These are phyloP conservation scores for Aphanomyces cochlioides DNA, from an alignment of 352 stramenopile species.

Conservation along the genomic window DNA sequence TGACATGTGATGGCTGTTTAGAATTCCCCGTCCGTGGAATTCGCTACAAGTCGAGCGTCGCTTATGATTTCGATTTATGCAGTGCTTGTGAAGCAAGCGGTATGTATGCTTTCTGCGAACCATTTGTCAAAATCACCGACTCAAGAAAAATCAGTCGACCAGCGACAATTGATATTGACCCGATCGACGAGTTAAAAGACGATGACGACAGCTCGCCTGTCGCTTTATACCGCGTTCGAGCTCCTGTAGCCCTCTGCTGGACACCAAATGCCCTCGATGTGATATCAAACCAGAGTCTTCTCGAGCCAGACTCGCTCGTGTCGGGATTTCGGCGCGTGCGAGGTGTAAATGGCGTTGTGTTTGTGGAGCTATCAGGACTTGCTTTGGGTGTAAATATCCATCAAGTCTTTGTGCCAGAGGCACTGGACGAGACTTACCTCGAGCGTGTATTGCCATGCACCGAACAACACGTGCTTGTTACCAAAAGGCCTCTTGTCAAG, in stretches of 20 bases:
- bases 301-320: not conserved
- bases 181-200: not conserved
- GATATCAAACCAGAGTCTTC: not conserved
- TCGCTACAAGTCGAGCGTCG: constrained; percentile 61
- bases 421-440: not conserved
- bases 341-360: not conserved
- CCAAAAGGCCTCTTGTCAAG: not conserved
- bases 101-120: constrained; percentile 47
- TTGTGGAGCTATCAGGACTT: not conserved
- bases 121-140: constrained; percentile 47
- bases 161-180: not conserved
- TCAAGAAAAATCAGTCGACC: constrained; percentile 6
- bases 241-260: not conserved
- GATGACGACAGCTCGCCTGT: not conserved
- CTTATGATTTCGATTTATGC: constrained; percentile 70
- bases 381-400: not conserved
- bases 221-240: constrained; percentile 2
- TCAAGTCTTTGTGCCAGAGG: constrained; percentile 1
- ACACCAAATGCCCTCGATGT: constrained; percentile 2
- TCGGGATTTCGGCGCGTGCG: not conserved
- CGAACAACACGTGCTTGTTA: constrained; percentile 1
- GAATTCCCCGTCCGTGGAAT: constrained; percentile 55
- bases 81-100: constrained; percentile 46
- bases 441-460: not conserved
- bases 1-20: constrained; percentile 60